Conservation (phyloP, 371 early-diverging fungal species). For the Choanephora cucurbitarum region DNA sequence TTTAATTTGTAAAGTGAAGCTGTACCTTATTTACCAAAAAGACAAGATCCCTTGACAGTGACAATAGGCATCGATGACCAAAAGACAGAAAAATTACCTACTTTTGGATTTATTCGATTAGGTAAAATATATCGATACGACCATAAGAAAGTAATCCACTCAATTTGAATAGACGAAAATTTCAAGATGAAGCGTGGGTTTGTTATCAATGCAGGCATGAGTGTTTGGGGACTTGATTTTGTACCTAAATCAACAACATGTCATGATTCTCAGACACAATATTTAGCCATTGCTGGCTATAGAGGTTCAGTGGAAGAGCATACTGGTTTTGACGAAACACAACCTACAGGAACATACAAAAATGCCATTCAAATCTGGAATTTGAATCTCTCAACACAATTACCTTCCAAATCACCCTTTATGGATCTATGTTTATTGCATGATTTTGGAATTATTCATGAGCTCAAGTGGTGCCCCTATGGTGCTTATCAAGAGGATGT, state of each 20-base stretch:
- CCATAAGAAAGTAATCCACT: no score
- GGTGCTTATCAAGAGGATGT: constrained; percentile 39
- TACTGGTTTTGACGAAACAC: constrained; percentile 37
- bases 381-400: constrained; percentile 16
- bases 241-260: constrained; percentile 34
- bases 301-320: constrained; percentile 40
- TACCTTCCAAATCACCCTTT: constrained; percentile 21
- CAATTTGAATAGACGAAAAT: constrained; percentile 11
- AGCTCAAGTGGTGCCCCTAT: constrained; percentile 57
- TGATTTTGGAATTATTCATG: constrained; percentile 50
- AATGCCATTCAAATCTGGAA: constrained; percentile 60
- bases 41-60: constrained; percentile 5
- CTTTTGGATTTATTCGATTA: constrained; percentile 11
- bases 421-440: constrained; percentile 55
- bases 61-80: constrained; percentile 18
- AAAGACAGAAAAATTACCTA: not conserved
- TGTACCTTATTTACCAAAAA: constrained; percentile 17
- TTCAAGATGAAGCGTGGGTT: constrained; percentile 24
- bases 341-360: constrained; percentile 24
- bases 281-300: constrained; percentile 61
- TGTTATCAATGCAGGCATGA: constrained; percentile 54
- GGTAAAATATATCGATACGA: no score
- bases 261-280: constrained; percentile 39
- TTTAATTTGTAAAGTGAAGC: constrained; percentile 16
- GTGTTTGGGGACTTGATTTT: constrained; percentile 65